Evolutionary conservation across 148 eudicot species (phyloP).

Genomic region (Rhododendron griersonianum): DNA sequence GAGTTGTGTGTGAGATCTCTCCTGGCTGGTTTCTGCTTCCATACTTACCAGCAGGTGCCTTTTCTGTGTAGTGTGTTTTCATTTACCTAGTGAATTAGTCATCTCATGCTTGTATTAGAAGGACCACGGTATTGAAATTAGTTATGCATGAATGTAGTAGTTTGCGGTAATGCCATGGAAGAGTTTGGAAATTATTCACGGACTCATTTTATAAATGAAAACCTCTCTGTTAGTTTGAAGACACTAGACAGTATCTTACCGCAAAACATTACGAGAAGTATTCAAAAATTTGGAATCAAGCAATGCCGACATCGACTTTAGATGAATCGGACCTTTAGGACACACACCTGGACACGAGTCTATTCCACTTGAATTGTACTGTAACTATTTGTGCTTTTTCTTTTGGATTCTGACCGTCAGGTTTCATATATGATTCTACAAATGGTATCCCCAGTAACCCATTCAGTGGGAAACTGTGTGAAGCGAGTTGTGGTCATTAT

Average conservation of each 20-base stretch:
- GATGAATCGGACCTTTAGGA: background rate
- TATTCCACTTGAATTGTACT: background rate
- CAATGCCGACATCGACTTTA: background rate
- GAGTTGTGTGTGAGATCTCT: conserved; percentile 42
- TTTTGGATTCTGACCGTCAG: conserved; percentile 23
- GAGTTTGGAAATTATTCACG: background rate
- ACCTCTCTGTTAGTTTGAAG: background rate
- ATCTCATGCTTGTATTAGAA: background rate
- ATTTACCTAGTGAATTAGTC: background rate
- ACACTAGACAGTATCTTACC: background rate
- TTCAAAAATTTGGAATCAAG: background rate
- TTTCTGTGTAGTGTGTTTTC: background rate
- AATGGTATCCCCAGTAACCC: conserved; percentile 84
- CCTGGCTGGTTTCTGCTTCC: conserved; percentile 51
- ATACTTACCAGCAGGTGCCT: conserved; percentile 45
- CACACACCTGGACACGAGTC: background rate
- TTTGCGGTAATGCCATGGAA: background rate
- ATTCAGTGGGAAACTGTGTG: conserved; percentile 78
- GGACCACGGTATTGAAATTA: background rate
- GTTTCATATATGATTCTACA: conserved; percentile 75
- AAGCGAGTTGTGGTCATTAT: conserved; percentile 83
- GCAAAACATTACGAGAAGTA: background rate
- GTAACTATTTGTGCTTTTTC: background rate
- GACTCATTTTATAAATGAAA: background rate
- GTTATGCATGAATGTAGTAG: background rate